A percentile compares a stretch with the other conserved stretches of the same genome.
Evolutionary conservation across 768 basidiomycete genomes (phyloP).

Genomic region (Russula vinacea): DNA sequence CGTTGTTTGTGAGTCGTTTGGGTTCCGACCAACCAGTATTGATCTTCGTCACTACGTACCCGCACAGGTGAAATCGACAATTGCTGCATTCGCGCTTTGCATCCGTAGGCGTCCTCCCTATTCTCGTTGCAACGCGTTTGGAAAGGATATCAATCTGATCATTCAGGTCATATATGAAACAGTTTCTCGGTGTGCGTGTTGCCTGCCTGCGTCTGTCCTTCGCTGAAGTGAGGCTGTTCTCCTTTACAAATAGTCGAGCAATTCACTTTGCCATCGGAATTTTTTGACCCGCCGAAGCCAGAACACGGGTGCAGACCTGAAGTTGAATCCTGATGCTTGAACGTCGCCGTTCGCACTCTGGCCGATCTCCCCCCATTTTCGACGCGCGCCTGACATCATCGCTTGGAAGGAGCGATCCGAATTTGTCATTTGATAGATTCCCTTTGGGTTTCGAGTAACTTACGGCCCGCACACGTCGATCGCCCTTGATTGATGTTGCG

Average conservation of each 20-base stretch:
- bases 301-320: constrained; percentile 50
- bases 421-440: constrained; percentile 57
- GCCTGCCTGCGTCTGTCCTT: too few relatives aligned
- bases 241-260: constrained; percentile 55
- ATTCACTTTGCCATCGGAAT: constrained; percentile 60
- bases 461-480: background rate
- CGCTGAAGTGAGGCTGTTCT: constrained; percentile 34
- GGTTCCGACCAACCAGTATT: too few relatives aligned
- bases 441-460: constrained; percentile 69
- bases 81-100: too few relatives aligned
- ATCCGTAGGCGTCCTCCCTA: too few relatives aligned
- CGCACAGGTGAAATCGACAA: too few relatives aligned
- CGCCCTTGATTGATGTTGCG: constrained; percentile 32
- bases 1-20: too few relatives aligned
- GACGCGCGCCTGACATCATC: constrained; percentile 65
- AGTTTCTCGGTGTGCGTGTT: constrained; percentile 42
- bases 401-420: constrained; percentile 48
- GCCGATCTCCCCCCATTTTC: constrained; percentile 61
- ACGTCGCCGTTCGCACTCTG: constrained; percentile 71
- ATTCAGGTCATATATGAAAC: constrained; percentile 67
- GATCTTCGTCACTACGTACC: too few relatives aligned
- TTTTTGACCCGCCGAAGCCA: constrained; percentile 40
- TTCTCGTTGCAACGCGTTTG: constrained; percentile 73
- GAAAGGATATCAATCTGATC: constrained; percentile 56
- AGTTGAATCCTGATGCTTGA: constrained; percentile 69